Evolutionary conservation across 78 protist genomes (phyloP).

Genomic region (Creolimax fragrantissima): DNA sequence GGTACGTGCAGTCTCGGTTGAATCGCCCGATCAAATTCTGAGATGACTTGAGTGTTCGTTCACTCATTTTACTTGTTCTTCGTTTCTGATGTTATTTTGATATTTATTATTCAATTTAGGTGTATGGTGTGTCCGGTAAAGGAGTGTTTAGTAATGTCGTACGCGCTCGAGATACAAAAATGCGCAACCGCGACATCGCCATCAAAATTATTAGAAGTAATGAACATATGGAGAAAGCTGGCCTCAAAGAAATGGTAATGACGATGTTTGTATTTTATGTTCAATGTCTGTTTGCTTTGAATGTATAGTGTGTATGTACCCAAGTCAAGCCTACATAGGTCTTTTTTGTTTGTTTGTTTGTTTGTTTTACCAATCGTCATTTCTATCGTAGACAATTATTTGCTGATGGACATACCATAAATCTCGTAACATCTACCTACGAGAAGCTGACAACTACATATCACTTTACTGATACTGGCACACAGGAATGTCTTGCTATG

Average conservation of each 20-base stretch:
- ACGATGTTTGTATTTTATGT: background rate
- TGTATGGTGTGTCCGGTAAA: conserved; percentile 44
- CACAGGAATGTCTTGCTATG: conserved; percentile 50
- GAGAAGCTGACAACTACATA: too few species aligned
- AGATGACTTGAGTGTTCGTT: too few species aligned
- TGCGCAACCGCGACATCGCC: conserved; percentile 58
- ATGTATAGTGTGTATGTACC: background rate
- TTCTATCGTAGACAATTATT: too few species aligned
- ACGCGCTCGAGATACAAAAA: conserved; percentile 51
- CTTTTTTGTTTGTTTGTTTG: background rate
- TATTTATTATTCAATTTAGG: too few species aligned
- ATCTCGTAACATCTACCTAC: too few species aligned
- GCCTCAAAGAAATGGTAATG: background rate
- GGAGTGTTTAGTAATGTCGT: conserved; percentile 84
- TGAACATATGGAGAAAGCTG: conserved; percentile 44
- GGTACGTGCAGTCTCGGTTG: too few species aligned
- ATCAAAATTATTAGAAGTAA: conserved; percentile 74
- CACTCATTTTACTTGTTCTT: too few species aligned
- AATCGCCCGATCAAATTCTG: too few species aligned
- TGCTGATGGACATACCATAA: too few species aligned
- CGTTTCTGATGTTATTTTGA: too few species aligned
- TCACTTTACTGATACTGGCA: too few species aligned
- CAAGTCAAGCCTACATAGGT: background rate
- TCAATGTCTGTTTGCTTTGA: background rate
- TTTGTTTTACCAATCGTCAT: background rate